Conservation (phyloP, 73 alveolate species). For the Symbiodinium natans region DNA sequence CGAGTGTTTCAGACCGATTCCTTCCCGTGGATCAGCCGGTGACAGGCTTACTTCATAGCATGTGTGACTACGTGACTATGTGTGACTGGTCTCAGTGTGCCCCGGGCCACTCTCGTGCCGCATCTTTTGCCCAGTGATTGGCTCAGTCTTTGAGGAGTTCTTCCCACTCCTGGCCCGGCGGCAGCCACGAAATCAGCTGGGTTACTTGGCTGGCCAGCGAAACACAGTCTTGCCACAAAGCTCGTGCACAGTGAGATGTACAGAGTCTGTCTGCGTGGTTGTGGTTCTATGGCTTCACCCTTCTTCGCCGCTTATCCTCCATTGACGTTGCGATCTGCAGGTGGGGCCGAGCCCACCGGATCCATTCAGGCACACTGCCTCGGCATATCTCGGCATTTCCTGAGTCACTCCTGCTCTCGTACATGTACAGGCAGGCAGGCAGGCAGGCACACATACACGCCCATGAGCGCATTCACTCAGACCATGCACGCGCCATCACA, state of each 20-base stretch:
- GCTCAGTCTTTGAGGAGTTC: background rate
- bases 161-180: background rate
- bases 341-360: background rate
- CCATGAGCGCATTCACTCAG: too few relatives aligned
- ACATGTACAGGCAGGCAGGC: too few relatives aligned
- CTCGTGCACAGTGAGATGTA: too few relatives aligned
- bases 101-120: background rate
- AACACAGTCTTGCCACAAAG: background rate
- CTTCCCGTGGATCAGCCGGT: constrained; percentile 36
- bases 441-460: too few relatives aligned
- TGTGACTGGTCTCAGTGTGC: background rate
- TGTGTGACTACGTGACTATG: background rate
- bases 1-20: constrained; percentile 50
- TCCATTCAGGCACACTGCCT: background rate
- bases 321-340: background rate
- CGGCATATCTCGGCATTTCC: too few relatives aligned
- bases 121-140: background rate
- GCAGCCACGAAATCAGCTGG: background rate
- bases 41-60: background rate
- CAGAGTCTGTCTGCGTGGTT: too few relatives aligned
- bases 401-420: too few relatives aligned
- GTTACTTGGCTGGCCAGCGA: background rate
- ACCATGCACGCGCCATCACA: too few relatives aligned
- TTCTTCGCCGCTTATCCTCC: too few relatives aligned
- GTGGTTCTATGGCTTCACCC: too few relatives aligned